Evolutionary conservation across 495 filamentous ascomycete genomes (phyloP), one percentile per base, ranked within the genome.

Genomic region (Sabuloglossum arenarium): DNA sequence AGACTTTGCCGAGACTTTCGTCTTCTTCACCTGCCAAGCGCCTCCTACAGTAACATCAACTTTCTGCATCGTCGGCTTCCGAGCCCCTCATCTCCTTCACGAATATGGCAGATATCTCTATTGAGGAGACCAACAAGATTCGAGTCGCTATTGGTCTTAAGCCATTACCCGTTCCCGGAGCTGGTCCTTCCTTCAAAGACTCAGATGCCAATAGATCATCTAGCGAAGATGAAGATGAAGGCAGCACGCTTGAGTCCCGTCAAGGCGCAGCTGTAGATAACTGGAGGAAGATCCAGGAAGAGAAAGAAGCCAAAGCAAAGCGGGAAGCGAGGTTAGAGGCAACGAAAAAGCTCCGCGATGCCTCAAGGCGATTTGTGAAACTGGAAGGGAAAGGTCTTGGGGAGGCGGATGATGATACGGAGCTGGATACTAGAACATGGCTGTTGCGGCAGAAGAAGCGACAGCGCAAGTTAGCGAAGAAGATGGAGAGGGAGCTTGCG

Each of bases 61-160:
- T 14, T 52, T 21, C n/a, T 1, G 25, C 25, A 52, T 19, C 10
- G 19, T 1, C 19, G 23, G 11, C 14, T 52, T 28, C 16, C 23
- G 25, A 11, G 16, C 34, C 27, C 29, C 0, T 28, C n/a, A n/a
- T 29, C 16, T 53, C 24, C 6, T 5, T 10, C 52, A 3, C 31
- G 23, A 19, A 1, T 34, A 93, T 90, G 85, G 70, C 78, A 34
- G 85, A 90, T 61, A 78, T 89, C 29, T 82, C 85, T 55, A 89
- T 98, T 65, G 88, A 94, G 66, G 86, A 94, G 73, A 85, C 87
- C 49, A 98, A 98, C 74, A 85, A 88, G 64, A 81, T 95, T 61
- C 89, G 91, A 45, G 75, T 80, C 59, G 86, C 86, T 37, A 75
- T 96, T 61, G 91, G 91, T 58, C 81, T 95, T 71, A 87, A 88